These are phyloP conservation scores for Licmophora abbreviata DNA, from an alignment of 108 stramenopile genomes.

Conservation along the genomic window DNA sequence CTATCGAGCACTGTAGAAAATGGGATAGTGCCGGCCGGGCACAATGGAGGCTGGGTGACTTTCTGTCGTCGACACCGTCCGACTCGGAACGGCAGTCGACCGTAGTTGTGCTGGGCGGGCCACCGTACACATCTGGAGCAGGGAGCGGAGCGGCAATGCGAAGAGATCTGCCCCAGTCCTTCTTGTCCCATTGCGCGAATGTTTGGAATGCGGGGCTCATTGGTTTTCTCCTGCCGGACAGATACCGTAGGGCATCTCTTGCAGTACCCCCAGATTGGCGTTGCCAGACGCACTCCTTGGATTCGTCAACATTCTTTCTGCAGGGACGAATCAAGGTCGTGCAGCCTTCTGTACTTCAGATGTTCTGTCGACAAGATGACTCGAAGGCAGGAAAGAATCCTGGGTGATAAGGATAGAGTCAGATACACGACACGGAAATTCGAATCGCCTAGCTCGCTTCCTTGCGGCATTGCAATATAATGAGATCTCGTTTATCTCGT, in stretches of 20 bases:
- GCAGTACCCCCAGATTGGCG: not conserved
- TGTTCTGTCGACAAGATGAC: constrained; percentile 3
- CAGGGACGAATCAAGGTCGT: constrained; percentile 14
- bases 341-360: constrained; percentile 27
- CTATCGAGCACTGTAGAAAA: too few relatives aligned
- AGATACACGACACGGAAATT: not conserved
- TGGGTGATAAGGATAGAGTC: not conserved
- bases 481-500: too few relatives aligned
- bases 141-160: constrained; percentile 13
- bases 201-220: constrained; percentile 20
- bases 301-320: constrained; percentile 29
- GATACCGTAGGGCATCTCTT: constrained; percentile 8
- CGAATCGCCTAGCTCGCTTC: too few relatives aligned
- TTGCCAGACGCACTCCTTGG: constrained; percentile 12
- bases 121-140: constrained; percentile 25
- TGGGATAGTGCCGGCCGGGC: too few relatives aligned
- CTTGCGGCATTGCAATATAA: too few relatives aligned
- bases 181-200: constrained; percentile 21
- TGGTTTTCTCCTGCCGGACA: constrained; percentile 18
- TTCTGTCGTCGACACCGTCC: constrained; percentile 13
- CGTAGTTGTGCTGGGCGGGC: constrained; percentile 21
- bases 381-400: constrained; percentile 5
- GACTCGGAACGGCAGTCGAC: not conserved
- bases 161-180: constrained; percentile 19
- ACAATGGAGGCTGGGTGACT: too few relatives aligned